phyloP scores from a whole-genome alignment of 2,329 filamentous ascomycete genomes.

The Trichoderma sp. region DNA sequence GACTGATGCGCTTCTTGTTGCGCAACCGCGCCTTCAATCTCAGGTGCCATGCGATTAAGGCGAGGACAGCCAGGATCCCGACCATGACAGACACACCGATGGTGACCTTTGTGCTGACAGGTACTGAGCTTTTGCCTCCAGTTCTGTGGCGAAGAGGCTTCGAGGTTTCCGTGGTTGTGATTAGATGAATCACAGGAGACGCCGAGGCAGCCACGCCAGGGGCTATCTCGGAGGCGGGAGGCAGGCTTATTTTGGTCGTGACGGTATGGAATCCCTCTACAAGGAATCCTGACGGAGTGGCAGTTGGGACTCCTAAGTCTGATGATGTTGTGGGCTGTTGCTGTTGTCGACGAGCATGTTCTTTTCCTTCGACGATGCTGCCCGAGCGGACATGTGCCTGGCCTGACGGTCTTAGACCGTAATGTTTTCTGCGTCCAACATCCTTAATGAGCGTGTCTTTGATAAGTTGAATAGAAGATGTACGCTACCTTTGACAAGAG shows the following conservation, averaged over 20 bases:
- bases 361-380: not conserved
- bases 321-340: not conserved
- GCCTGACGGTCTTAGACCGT: conserved; percentile 22
- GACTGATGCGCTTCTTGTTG: conserved; percentile 1
- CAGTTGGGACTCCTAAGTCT: not conserved
- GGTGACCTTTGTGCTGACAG: conserved; percentile 43
- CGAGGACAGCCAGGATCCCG: conserved; percentile 37
- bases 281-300: not conserved
- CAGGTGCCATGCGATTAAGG: conserved; percentile 38
- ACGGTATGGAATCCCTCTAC: conserved; percentile 10
- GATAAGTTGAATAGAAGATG: not conserved
- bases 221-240: not conserved
- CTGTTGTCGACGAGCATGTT: not conserved
- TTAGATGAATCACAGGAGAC: conserved; percentile 22
- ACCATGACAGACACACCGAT: conserved; percentile 43
- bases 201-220: not conserved
- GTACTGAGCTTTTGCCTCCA: conserved; percentile 26
- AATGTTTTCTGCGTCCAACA: conserved; percentile 26
- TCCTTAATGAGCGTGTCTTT: conserved; percentile 4
- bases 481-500: conserved; percentile 47
- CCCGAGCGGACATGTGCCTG: not conserved
- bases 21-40: conserved; percentile 27
- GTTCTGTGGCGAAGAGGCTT: not conserved
- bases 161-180: conserved; percentile 18
- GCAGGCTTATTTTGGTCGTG: not conserved